Evolutionary conservation across 2,329 filamentous ascomycete genomes (phyloP), one percentile per base, ranked within the genome.

Genomic region (Sarocladium oryzae): DNA sequence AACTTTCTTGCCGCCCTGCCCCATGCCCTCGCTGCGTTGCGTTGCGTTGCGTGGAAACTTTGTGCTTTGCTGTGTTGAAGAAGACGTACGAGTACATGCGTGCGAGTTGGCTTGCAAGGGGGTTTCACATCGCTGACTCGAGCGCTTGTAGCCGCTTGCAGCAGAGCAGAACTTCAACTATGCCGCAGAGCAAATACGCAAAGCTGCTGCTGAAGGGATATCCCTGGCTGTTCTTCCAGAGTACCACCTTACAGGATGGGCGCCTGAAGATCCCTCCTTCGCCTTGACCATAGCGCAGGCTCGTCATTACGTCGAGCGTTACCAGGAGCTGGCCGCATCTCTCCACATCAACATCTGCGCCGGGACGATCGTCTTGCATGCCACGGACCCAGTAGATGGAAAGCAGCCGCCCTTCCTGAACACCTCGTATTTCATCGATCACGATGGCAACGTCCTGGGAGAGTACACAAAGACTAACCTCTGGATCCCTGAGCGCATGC

Each of bases 391-490:
- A 4, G 23, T 43, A 20, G 40, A 43, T 4, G 40, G 40, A 15
- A 43, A 43, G 23, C 40, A 43, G 23, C 40, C 40, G 3, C 40
- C 40, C 3, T 70, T 72, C 2, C 40, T 79, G 55, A 89, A 89
- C 62, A 79, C 85, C 40, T 79, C 84, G 4, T 88, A 89, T 66
- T 91, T 89, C 66, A 81, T 92, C 62, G 73, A 78, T 1, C 66
- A 74, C 3, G 63, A 68, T 0, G 88, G 87, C 18, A 66, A 69
- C 1, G 72, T 90, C 16, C 63, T 76, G 0, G 82, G 79, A 0
- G 74, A 75, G 20, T 91, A 90, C 62, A 78, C 84, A 54, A 91
- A 91, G 76, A 87, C 84, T 65, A 89, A 89, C 61, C 76, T 89
- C 20, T 89, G 86, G 82, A 82, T 86, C 60, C 78, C 84, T 0